phyloP scores from a whole-genome alignment of 2,329 filamentous ascomycete genomes.

The Stachybotrys chartarum region DNA sequence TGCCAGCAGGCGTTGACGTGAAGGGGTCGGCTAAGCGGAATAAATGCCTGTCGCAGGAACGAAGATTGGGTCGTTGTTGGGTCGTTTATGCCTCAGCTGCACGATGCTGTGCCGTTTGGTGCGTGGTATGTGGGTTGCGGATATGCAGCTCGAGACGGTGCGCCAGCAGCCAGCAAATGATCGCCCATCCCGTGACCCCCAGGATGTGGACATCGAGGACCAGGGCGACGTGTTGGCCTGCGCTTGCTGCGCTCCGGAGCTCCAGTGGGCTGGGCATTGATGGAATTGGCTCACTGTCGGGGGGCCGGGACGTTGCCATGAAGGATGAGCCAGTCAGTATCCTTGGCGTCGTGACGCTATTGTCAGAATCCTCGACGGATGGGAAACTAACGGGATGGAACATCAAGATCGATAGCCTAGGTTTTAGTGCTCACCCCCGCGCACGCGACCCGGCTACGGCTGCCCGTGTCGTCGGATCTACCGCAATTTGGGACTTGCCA shows the following conservation, averaged over 20 bases:
- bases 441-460: not conserved
- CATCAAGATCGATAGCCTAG: not conserved
- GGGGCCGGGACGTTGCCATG: not conserved
- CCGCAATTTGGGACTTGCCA: too few species aligned
- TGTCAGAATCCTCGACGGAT: not conserved
- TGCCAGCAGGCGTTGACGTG: not conserved
- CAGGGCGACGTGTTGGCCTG: not conserved
- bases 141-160: not conserved
- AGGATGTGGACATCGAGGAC: not conserved
- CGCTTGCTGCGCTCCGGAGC: not conserved
- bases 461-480: not conserved
- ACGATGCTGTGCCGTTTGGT: too few species aligned
- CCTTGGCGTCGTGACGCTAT: not conserved
- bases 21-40: not conserved
- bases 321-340: not conserved
- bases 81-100: too few species aligned
- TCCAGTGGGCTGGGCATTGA: not conserved
- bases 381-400: not conserved
- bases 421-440: not conserved
- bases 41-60: not conserved
- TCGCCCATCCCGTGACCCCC: not conserved
- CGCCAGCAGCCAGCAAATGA: not conserved
- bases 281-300: not conserved
- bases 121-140: too few species aligned
- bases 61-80: too few species aligned